Base-by-base conservation (phyloP, 2,329 filamentous ascomycete genomes). In the Sporothrix luriei region DNA sequence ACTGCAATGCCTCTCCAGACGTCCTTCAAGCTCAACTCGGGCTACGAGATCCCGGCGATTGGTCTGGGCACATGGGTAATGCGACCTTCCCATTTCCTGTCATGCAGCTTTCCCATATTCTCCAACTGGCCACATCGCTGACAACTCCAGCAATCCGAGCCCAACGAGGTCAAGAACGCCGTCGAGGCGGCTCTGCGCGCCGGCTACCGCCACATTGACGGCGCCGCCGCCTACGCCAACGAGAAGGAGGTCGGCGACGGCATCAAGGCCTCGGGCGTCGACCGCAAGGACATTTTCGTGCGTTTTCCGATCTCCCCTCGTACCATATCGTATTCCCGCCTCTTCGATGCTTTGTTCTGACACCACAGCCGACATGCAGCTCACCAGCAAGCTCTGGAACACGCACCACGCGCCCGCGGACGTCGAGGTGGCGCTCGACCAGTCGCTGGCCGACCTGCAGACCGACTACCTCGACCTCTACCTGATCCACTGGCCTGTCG, bases 341-440 rank as follows among this genome's bases (percentile, higher is more conserved):
- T 7, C 33, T 33, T 33, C 33, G 33, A 6, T 1, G 90, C 92
- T 76, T 89, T 91, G 78, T 92, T 83, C 57, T 62, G 11, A 46
- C 38, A 13, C 19, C n/a, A 2, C 2, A 0, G 13, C 38, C 40
- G 14, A 43, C 40, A 16, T 16, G 14, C 11, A 62, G 57, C 79
- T 86, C 67, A 88, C 86, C n/a, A 84, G 83, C 72, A 89, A 89
- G 79, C 79, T 88, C 14, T 89, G 85, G 86, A 87, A 87, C 78
- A 85, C 80, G 14, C 79, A 83, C 52, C 84, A 86, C 74, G 78
- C 13, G 19, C 52, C 69, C 1, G 48, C 83, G 51, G 79, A 85
- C 70, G 81, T 87, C 48, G 82, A 83, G 74, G 77, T 79, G 67
- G 83, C 80, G 2, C 81, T 86, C 21, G 78, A 85, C 72, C 79